Percentiles rank a stretch among this genome's conserved stretches.
Evolutionary conservation across 805 yeast genomes (phyloP).

Genomic region (Candida stauntonica): DNA sequence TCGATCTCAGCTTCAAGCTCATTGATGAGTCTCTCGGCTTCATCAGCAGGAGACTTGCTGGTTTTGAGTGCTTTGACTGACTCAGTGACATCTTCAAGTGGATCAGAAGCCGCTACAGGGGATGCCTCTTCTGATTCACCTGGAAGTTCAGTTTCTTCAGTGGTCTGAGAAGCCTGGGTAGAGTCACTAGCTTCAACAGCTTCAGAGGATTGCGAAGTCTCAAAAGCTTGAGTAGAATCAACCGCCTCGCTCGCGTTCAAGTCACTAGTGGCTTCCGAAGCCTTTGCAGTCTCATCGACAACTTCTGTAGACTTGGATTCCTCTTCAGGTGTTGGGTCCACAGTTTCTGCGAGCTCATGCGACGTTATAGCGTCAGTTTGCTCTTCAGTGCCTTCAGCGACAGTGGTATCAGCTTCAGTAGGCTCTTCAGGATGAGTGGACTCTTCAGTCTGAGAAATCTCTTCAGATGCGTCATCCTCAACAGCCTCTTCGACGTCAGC

Average conservation of each 20-base stretch:
- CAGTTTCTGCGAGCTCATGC: too few relatives aligned
- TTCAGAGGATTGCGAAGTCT: too few relatives aligned
- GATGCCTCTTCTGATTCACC: background rate
- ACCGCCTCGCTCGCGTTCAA: too few relatives aligned
- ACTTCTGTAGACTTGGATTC: background rate
- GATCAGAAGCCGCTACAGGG: too few relatives aligned
- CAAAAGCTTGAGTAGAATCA: too few relatives aligned
- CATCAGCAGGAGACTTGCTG: constrained; percentile 16
- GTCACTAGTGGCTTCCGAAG: background rate
- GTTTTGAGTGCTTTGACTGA: background rate
- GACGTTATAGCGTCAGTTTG: too few relatives aligned
- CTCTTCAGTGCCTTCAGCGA: too few relatives aligned
- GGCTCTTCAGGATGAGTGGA: too few relatives aligned
- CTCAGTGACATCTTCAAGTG: background rate
- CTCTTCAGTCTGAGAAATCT: background rate
- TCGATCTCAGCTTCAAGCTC: constrained; percentile 20
- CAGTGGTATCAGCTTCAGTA: too few relatives aligned
- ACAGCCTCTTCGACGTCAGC: constrained; percentile 1
- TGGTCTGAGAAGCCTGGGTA: background rate
- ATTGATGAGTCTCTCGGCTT: constrained; percentile 20
- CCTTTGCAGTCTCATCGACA: background rate
- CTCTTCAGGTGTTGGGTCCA: background rate
- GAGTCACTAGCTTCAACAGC: background rate
- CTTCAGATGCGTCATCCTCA: constrained; percentile 2
- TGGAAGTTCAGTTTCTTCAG: background rate